Percentiles rank a stretch among this genome's conserved stretches.
Conservation (phyloP, 1,284 basidiomycete species). For the Fistulinella cinereoalba region DNA sequence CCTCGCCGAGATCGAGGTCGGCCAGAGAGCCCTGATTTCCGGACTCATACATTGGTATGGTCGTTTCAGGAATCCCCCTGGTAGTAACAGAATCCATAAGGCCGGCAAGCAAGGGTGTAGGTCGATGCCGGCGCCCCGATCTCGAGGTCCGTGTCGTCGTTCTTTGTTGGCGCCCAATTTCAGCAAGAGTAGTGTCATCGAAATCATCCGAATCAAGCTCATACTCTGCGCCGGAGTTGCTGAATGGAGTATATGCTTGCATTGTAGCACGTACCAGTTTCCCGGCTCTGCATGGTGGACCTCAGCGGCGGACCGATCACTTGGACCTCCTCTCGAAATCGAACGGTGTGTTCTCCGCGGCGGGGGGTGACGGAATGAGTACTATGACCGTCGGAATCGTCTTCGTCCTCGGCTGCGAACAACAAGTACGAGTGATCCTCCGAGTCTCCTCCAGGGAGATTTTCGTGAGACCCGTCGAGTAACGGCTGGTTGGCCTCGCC, state of each 20-base stretch:
- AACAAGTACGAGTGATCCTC: conserved; percentile 37
- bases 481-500: conserved; percentile 54
- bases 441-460: conserved; percentile 26
- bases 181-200: conserved; percentile 52
- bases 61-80: conserved; percentile 52
- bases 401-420: conserved; percentile 48
- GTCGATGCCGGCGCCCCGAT: conserved; percentile 42
- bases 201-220: conserved; percentile 76
- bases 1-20: conserved; percentile 59
- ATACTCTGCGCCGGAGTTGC: conserved; percentile 49
- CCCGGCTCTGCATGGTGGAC: conserved; percentile 70
- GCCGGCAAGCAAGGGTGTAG: conserved; percentile 75
- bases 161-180: conserved; percentile 35
- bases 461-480: conserved; percentile 43
- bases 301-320: conserved; percentile 63
- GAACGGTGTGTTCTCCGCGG: conserved; percentile 40
- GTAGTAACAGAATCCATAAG: conserved; percentile 58
- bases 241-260: conserved; percentile 11
- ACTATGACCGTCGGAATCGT: conserved; percentile 38
- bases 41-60: conserved; percentile 44
- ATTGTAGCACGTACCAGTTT: conserved; percentile 59
- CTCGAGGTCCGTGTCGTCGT: conserved; percentile 34
- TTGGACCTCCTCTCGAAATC: conserved; percentile 65
- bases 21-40: conserved; percentile 26
- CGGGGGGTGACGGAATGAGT: conserved; percentile 22